Evolutionary conservation across 2,329 filamentous ascomycete species (phyloP), one percentile per base, ranked within the genome.

Genomic region (Fusarium falciforme): DNA sequence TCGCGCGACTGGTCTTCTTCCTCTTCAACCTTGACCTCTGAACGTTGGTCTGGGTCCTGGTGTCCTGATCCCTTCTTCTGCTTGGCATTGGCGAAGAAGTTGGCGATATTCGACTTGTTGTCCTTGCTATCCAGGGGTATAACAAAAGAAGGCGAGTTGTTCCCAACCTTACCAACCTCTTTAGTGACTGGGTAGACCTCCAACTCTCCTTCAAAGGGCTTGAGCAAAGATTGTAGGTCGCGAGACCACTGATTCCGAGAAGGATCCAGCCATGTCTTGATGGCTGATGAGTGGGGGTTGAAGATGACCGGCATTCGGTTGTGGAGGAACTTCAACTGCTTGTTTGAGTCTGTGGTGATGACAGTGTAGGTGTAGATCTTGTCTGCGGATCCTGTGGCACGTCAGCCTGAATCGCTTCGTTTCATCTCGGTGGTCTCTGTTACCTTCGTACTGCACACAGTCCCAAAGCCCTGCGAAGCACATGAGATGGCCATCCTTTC

Each of bases 301-400:
- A 99, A 82, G 33, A 98, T 93, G 7, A 98, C 96, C 0, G 96
- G 96, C 96, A 99, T 99, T 17, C 96, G 92, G 79, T 97, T 93
- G 80, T 99, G 96, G 20, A 99, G 86, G 75, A 98, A 98, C 31
- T 87, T 91, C 58, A 98, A 87, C 80, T 96, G 93, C 71, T 91
- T 87, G 78, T 96, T 98, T 9, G 94, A 93, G 69, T 92, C 89
- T 1, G 96, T 98, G 1, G 96, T 99, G 81, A 98, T 96, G 80
- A 99, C 91, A 2, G 95, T 96, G 82, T 98, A 99, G 0, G 94
- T 97, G 81, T 96, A 98, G 6, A 91, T 84, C 81, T 92, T 93
- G 72, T 93, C 88, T 4, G 90, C 87, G 52, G 77, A 73, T 33
- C 64, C 75, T 78, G 31, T 17, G 4, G 9, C 12, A 22, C 20